Conservation (phyloP, 176 grass and related monocot species). For the Eremochloa ophiuroides region DNA sequence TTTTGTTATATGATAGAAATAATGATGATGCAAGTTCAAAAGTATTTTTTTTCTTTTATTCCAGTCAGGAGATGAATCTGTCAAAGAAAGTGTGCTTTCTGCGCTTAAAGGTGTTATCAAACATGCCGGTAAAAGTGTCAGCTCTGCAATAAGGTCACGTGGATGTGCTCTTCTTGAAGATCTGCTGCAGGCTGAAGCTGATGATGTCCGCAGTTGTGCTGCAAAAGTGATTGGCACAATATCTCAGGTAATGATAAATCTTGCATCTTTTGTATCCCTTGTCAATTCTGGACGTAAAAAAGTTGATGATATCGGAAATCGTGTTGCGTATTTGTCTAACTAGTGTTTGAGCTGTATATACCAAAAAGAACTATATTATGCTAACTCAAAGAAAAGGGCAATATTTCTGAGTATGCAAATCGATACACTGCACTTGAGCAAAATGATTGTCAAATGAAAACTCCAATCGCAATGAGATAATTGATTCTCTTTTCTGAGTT, state of each 20-base stretch:
- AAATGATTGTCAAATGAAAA: background rate
- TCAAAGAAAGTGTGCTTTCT: constrained; percentile 76
- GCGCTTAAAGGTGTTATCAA: constrained; percentile 96
- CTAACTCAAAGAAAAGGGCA: background rate
- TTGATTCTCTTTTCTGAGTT: background rate
- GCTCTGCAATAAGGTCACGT: constrained; percentile 59
- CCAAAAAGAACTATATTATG: background rate
- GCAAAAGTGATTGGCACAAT: constrained; percentile 83
- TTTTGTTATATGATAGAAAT: background rate
- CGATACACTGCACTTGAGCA: background rate
- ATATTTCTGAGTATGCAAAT: background rate
- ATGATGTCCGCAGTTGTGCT: constrained; percentile 76
- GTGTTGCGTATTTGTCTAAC: background rate
- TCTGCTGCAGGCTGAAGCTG: constrained; percentile 67
- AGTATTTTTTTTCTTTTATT: background rate
- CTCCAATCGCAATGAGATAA: background rate
- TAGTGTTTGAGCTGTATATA: background rate
- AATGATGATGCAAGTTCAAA: background rate
- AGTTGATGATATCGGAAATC: background rate
- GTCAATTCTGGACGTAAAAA: background rate
- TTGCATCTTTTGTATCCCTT: background rate
- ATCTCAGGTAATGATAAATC: constrained; percentile 62
- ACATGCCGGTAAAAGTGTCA: constrained; percentile 92
- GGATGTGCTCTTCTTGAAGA: constrained; percentile 66
- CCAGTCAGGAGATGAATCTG: constrained; percentile 69